These are phyloP conservation scores for Boletus smithii DNA, from an alignment of 1,284 basidiomycete genomes.

Conservation along the genomic window DNA sequence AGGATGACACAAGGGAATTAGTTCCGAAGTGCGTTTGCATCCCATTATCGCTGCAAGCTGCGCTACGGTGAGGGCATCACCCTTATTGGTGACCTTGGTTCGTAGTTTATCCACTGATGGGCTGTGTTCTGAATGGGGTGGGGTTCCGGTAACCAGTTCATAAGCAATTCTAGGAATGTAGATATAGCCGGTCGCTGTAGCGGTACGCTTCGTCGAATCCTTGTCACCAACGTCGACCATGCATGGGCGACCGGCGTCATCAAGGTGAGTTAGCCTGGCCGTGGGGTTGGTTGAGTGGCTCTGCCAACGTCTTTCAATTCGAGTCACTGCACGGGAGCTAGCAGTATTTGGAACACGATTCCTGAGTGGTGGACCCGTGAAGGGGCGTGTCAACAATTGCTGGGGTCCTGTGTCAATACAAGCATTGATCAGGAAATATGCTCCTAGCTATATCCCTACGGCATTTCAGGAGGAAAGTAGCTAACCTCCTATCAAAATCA, in stretches of 20 bases:
- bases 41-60: slow-evolving; percentile 87
- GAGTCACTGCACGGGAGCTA: neutral
- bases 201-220: slow-evolving; percentile 58
- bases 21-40: slow-evolving; percentile 74
- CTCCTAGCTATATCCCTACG: slow-evolving; percentile 19
- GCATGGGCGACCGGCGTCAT: slow-evolving; percentile 59
- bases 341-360: neutral
- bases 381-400: slow-evolving; percentile 8
- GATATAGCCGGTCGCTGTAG: slow-evolving; percentile 78
- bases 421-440: slow-evolving; percentile 25
- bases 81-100: slow-evolving; percentile 59
- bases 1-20: slow-evolving; percentile 87
- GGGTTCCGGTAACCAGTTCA: slow-evolving; percentile 48
- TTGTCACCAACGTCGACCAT: slow-evolving; percentile 84
- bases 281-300: slow-evolving; percentile 10
- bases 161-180: slow-evolving; percentile 65
- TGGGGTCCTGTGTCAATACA: slow-evolving; percentile 26
- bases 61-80: slow-evolving; percentile 75
- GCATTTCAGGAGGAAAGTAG: slow-evolving; percentile 37
- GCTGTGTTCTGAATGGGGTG: slow-evolving; percentile 30
- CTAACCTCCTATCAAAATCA: slow-evolving; percentile 91
- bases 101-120: slow-evolving; percentile 34
- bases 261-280: slow-evolving; percentile 64
- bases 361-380: neutral
- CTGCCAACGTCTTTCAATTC: slow-evolving; percentile 25